Conservation (phyloP, 2,329 filamentous ascomycete genomes). For the Drechmeria coniospora region DNA sequence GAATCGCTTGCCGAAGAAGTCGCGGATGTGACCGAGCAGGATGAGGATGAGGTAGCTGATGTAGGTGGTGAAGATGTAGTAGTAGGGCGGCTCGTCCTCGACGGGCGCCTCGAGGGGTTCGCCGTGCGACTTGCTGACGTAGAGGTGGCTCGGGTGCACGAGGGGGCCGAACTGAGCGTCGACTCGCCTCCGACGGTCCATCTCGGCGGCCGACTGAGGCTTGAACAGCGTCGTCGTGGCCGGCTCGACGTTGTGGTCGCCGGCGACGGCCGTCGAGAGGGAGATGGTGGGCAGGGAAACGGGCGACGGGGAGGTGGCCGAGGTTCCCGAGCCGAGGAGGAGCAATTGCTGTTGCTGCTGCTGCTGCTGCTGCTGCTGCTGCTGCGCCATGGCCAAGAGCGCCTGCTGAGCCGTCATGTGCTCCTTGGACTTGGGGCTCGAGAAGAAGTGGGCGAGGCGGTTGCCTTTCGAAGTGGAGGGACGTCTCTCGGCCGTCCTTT, state of each 20-base stretch:
- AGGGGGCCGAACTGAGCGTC: slow-evolving; percentile 89
- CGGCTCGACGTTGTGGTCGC: slow-evolving; percentile 55
- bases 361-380: slow-evolving; percentile 14
- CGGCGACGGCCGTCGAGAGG: slow-evolving; percentile 69
- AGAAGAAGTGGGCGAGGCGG: slow-evolving; percentile 65
- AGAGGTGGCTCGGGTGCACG: slow-evolving; percentile 64
- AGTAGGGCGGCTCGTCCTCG: slow-evolving; percentile 92
- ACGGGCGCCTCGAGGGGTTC: slow-evolving; percentile 66
- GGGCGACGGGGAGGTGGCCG: slow-evolving; percentile 54
- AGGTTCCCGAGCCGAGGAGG: slow-evolving; percentile 29
- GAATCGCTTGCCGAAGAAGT: slow-evolving; percentile 97
- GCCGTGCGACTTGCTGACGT: slow-evolving; percentile 77
- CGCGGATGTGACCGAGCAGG: slow-evolving; percentile 83
- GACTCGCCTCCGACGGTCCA: slow-evolving; percentile 55
- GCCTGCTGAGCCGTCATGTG: slow-evolving; percentile 50
- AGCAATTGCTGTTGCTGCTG: slow-evolving; percentile 4
- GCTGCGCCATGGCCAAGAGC: slow-evolving; percentile 51
- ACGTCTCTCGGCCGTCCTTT: slow-evolving; percentile 39
- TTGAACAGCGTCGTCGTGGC: slow-evolving; percentile 70
- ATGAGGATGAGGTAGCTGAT: slow-evolving; percentile 96
- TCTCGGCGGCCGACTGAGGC: slow-evolving; percentile 73
- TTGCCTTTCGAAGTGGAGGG: slow-evolving; percentile 53
- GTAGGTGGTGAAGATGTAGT: slow-evolving; percentile 93
- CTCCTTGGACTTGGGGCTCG: slow-evolving; percentile 60
- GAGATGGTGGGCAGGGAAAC: slow-evolving; percentile 81